Base-by-base conservation (phyloP, 208 protist genomes). In the Vickermania spadyakhi region DNA sequence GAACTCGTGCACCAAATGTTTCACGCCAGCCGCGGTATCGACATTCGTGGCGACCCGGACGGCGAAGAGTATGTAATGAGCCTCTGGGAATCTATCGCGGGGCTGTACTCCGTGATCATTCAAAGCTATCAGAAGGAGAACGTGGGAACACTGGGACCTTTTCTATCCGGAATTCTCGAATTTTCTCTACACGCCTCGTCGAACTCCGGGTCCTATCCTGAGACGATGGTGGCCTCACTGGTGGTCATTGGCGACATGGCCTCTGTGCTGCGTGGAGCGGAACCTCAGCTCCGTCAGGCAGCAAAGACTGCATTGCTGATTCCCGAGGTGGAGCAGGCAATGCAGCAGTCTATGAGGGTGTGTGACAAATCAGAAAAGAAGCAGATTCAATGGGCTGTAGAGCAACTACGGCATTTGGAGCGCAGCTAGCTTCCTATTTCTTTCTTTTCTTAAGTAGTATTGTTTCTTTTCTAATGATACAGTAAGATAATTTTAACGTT, bases 201-300 rank as follows among this genome's bases (percentile, higher is more conserved):
- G 28, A 68, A 89, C 50, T 52, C 68, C 14, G 52, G 28, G 23
- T 79, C 77, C 11, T 86, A 79, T 45, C 28, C 74, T 18, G 82
- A 87, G 21, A 85, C 82, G 14, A 65, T 80, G 60, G 51, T 75
- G 53, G 81, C 83, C 11, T 69, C 78, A 25, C 58, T 92, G 23
- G 77, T 77, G 68, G 71, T 94, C 52, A 76, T 92, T 54, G 88
- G 84, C 26, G 88, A 94, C 73, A 83, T 92, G 79, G 84, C 88
- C 21, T 81, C 66, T 56, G 82, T 92, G 27, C 64, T 92, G 0
- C 75, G 77, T 51, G 50, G 71, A 28, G 75, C 70, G 11, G 25
- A 58, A 64, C 71, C 54, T 21, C 63, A 79, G 55, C 67, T 94
- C 28, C 70, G 76, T 13, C 65, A 79, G 52, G 73, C 80, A 60